These are phyloP conservation scores for Barnettozyma vustinii DNA, from an alignment of 805 yeast genomes.

Conservation along the genomic window DNA sequence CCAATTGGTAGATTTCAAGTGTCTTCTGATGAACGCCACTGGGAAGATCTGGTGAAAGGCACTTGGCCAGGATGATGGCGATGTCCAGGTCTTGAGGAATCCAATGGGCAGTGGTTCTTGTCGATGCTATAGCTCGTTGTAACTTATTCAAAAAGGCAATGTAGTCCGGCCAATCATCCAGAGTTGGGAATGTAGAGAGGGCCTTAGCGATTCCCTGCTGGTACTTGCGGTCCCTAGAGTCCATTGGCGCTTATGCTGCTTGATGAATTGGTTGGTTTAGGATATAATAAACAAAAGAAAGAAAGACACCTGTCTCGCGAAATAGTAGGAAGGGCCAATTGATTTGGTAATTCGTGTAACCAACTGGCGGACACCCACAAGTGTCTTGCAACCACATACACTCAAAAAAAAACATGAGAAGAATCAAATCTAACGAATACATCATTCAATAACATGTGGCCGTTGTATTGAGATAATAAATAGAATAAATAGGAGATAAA, in stretches of 20 bases:
- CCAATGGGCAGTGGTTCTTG: conserved; percentile 35
- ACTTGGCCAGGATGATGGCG: conserved; percentile 67
- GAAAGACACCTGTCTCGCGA: background rate
- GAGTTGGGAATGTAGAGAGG: conserved; percentile 66
- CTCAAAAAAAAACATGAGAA: no score
- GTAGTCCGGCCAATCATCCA: conserved; percentile 97
- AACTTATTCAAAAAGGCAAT: conserved; percentile 82
- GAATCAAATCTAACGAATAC: background rate
- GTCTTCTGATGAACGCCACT: conserved; percentile 95
- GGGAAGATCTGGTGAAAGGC: conserved; percentile 77
- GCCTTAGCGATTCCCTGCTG: conserved; percentile 67
- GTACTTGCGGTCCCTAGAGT: conserved; percentile 65
- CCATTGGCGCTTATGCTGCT: conserved; percentile 22
- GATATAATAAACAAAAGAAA: background rate
- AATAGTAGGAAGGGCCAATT: background rate
- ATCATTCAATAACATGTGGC: background rate
- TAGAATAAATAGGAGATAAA: background rate
- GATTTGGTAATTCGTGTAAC: no score
- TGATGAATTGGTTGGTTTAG: background rate
- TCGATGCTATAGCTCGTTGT: conserved; percentile 59
- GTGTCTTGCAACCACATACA: no score
- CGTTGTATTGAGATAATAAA: background rate
- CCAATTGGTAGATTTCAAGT: conserved; percentile 63
- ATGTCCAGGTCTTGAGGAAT: conserved; percentile 67
- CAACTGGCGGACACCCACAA: no score